Conservation (phyloP, 2,329 filamentous ascomycete species). For the Mariannaea elegans region DNA sequence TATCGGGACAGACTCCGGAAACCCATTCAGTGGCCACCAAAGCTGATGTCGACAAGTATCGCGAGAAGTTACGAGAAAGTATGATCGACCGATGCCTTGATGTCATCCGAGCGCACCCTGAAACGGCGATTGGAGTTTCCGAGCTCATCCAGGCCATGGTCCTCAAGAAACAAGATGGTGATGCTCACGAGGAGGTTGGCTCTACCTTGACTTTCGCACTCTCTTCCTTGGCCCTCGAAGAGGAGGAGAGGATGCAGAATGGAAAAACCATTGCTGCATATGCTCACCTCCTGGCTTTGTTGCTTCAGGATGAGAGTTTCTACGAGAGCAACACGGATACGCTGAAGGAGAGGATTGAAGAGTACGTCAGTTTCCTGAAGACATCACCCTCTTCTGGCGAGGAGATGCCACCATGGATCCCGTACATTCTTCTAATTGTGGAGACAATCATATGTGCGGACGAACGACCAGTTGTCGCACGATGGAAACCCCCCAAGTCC, state of each 20-base stretch:
- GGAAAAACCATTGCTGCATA: conserved; percentile 79
- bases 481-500: conserved; percentile 69
- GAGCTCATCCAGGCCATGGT: conserved; percentile 84
- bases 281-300: conserved; percentile 87
- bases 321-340: conserved; percentile 79
- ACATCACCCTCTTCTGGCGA: conserved; percentile 73
- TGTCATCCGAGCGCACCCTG: conserved; percentile 86
- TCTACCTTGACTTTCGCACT: conserved; percentile 85
- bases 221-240: conserved; percentile 71
- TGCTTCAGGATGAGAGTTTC: conserved; percentile 84
- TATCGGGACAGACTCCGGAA: conserved; percentile 27
- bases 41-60: conserved; percentile 81
- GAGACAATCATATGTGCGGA: conserved; percentile 93
- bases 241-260: conserved; percentile 71
- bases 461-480: conserved; percentile 77
- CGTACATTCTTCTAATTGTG: conserved; percentile 87
- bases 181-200: conserved; percentile 76
- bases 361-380: conserved; percentile 82
- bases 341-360: conserved; percentile 78
- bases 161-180: conserved; percentile 63
- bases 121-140: conserved; percentile 88
- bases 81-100: conserved; percentile 92
- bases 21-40: conserved; percentile 54
- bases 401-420: conserved; percentile 90
- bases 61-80: conserved; percentile 75